phyloP scores from a whole-genome alignment of 2,329 filamentous ascomycete species.

The Plectosphaerella plurivora region DNA sequence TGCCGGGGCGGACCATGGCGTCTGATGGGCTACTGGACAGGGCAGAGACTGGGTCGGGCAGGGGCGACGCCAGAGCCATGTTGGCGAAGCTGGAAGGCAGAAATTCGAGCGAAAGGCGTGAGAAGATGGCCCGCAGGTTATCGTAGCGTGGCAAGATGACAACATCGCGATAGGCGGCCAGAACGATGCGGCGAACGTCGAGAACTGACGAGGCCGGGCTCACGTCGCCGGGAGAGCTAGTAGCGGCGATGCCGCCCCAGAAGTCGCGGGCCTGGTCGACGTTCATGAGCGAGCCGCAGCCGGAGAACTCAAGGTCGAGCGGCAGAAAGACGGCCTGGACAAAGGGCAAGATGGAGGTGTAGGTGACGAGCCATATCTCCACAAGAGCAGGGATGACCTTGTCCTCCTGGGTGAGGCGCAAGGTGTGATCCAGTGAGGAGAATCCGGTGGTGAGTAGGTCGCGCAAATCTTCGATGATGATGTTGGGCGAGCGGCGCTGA shows the following conservation, averaged over 20 bases:
- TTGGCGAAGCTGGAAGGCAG: conserved; percentile 49
- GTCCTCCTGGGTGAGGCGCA: conserved; percentile 76
- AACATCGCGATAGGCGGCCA: conserved; percentile 82
- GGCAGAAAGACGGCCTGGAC: conserved; percentile 94
- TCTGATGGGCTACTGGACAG: conserved; percentile 44
- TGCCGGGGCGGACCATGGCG: conserved; percentile 57
- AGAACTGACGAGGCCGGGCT: conserved; percentile 54
- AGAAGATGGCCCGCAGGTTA: conserved; percentile 83
- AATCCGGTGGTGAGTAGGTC: conserved; percentile 81
- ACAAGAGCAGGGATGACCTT: conserved; percentile 85
- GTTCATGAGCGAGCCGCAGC: conserved; percentile 73
- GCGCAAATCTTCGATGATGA: conserved; percentile 71
- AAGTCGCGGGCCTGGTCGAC: conserved; percentile 80
- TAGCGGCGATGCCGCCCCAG: conserved; percentile 68
- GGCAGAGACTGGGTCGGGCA: conserved; percentile 37
- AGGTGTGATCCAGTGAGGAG: conserved; percentile 75
- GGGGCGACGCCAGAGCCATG: conserved; percentile 50
- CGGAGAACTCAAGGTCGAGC: conserved; percentile 88
- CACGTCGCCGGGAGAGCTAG: conserved; percentile 29
- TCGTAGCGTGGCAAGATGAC: conserved; percentile 89
- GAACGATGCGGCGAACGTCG: conserved; percentile 83
- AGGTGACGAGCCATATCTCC: conserved; percentile 91
- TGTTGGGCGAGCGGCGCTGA: conserved; percentile 64
- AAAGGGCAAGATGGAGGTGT: conserved; percentile 85
- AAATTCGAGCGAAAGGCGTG: conserved; percentile 80